Conservation (phyloP, 225 moss, liverwort and hornwort genomes). For the Straminergon stramineum region DNA sequence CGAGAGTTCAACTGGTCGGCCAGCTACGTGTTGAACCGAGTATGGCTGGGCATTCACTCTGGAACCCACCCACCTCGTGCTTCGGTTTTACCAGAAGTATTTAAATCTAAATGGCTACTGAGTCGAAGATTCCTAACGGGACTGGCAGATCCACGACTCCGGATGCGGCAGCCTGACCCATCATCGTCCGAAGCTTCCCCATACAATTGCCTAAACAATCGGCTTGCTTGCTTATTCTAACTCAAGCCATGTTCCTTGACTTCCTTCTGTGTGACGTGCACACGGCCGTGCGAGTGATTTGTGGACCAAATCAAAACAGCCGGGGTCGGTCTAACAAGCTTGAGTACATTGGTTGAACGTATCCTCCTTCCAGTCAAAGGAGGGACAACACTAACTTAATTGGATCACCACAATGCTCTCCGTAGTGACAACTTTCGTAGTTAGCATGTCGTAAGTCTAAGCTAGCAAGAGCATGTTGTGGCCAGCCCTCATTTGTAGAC, state of each 20-base stretch:
- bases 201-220: not conserved
- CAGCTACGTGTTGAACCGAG: not conserved
- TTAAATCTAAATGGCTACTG: not conserved
- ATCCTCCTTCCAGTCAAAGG: not conserved
- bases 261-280: not conserved
- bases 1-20: not conserved
- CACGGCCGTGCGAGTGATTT: not conserved
- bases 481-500: not conserved
- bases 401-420: not conserved
- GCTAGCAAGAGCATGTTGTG: not conserved
- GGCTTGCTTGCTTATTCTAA: not conserved
- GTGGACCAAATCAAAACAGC: not conserved
- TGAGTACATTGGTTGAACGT: not conserved
- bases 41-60: not conserved
- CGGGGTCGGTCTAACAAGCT: not conserved
- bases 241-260: not conserved
- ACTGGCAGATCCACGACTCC: not conserved
- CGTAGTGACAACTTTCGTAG: not conserved
- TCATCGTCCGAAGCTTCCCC: not conserved
- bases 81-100: not conserved
- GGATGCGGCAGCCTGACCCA: not conserved
- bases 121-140: not conserved
- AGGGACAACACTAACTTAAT: not conserved
- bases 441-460: not conserved
- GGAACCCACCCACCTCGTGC: not conserved